phyloP scores from a whole-genome alignment of 2,329 filamentous ascomycete species.

The Xylariaceae sp. region DNA sequence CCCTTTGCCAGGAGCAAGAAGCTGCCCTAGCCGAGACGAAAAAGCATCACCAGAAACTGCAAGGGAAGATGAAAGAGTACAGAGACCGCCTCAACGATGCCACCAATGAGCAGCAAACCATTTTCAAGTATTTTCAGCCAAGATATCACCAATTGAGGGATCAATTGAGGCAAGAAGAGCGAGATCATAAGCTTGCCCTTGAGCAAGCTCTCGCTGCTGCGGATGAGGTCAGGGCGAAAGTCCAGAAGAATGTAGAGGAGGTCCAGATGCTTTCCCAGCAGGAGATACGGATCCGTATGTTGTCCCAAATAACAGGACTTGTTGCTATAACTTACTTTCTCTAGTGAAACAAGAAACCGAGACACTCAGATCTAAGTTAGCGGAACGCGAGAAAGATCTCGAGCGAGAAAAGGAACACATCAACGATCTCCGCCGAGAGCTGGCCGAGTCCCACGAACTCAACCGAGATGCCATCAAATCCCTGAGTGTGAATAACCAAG shows the following conservation, averaged over 20 bases:
- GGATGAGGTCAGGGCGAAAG: conserved; percentile 13
- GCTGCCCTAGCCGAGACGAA: conserved; percentile 26
- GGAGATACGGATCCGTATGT: conserved; percentile 22
- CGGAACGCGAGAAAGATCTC: conserved; percentile 23
- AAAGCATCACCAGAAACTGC: conserved; percentile 19
- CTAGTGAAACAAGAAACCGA: conserved; percentile 20
- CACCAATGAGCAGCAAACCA: conserved; percentile 41
- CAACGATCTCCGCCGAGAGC: conserved; percentile 20
- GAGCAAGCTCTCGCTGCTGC: conserved; percentile 17
- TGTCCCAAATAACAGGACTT: not conserved
- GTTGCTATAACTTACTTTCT: conserved; percentile 9
- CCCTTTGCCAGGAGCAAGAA: conserved; percentile 23
- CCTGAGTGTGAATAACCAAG: conserved; percentile 17
- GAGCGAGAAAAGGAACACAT: conserved; percentile 18
- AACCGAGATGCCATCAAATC: conserved; percentile 20
- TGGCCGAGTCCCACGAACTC: conserved; percentile 17
- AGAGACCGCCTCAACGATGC: conserved; percentile 41
- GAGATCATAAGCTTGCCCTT: conserved; percentile 32
- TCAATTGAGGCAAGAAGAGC: conserved; percentile 33
- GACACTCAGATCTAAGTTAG: conserved; percentile 17
- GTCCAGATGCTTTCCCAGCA: conserved; percentile 13
- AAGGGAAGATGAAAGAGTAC: conserved; percentile 34
- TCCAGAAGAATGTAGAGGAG: conserved; percentile 18
- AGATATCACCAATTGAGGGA: conserved; percentile 33
- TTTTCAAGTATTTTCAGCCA: conserved; percentile 34